Conservation (phyloP, 106 monocot species). For the Allium fistulosum region DNA sequence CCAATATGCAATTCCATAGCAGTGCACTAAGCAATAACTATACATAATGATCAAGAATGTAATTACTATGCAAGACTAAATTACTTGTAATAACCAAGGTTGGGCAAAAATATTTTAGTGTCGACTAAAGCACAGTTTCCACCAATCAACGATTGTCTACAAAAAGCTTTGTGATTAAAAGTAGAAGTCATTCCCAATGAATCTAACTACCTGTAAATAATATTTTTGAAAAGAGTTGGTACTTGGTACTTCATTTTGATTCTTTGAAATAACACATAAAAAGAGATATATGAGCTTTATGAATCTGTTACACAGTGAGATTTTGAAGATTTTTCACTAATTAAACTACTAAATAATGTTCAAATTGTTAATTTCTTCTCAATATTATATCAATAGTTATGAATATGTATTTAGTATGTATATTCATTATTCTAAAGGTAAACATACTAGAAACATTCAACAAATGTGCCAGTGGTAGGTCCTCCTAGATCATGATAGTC, state of each 20-base stretch:
- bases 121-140: slow-evolving; percentile 39
- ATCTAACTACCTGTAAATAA: slow-evolving; percentile 29
- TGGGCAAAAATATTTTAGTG: slow-evolving; percentile 26
- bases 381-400: too few species aligned
- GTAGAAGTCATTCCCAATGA: slow-evolving; percentile 22
- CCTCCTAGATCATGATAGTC: slow-evolving; percentile 51
- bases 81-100: slow-evolving; percentile 40
- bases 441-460: slow-evolving; percentile 39
- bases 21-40: slow-evolving; percentile 18
- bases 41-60: background rate
- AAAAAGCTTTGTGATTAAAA: slow-evolving; percentile 30
- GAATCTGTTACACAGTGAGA: too few species aligned
- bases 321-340: too few species aligned
- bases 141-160: slow-evolving; percentile 38
- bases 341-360: too few species aligned
- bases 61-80: too few species aligned
- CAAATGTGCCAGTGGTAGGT: slow-evolving; percentile 22
- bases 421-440: too few species aligned
- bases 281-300: too few species aligned
- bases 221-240: too few species aligned
- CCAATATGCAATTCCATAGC: slow-evolving; percentile 32
- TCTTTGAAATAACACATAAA: too few species aligned
- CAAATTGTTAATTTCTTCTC: too few species aligned
- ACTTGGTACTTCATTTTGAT: too few species aligned
- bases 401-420: too few species aligned